Base-by-base conservation (phyloP, 1,284 basidiomycete species). In the Ceraceosorus guamensis region DNA sequence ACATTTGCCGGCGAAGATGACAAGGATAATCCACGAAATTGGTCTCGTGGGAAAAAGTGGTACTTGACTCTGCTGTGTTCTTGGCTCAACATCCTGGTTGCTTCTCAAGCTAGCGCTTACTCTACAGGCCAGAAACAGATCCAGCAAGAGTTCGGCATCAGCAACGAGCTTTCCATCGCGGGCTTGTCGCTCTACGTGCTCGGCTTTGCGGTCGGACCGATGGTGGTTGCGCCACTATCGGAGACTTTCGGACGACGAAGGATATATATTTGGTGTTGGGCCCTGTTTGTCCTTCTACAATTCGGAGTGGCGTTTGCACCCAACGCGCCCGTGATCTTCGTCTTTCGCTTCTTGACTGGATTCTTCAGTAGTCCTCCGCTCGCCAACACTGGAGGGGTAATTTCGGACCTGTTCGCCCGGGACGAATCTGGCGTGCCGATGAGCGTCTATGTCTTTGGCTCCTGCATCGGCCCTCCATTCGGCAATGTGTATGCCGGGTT, bases 271-370 rank as follows among this genome's bases (percentile, higher is more conserved):
- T 56, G 63, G 31, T 64, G 59, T 16, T 71, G 68, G 68, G 51
- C 57, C 10, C 62, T 71, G 50, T 71, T 65, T 46, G 63, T 60
- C 39, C 24, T 64, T 32, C 59, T 68, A 45, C 60, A 65, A 49
- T 52, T 66, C 14, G 62, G 60, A 65, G 61, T 72, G 31, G 70
- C 71, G 10, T 59, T 74, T 7, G 68, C 71, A 8, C 56, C 67
- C 18, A 72, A 70, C 33, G 56, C 65, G 6, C 60, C 57, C 10
- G 69, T 65, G 0, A 55, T 74, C 4, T 48, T 71, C 34, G 66
- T 69, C 18, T 72, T 66, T 46, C 65, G 71, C 7, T 74, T 72
- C 62, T 60, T 74, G 2, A 66, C 68, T 47, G 71, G 71, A 24
- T 66, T 71, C 41, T 63, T 70, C 1, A 66, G 67, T 54, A 68